Percentiles rank a stretch among this genome's conserved stretches.
Evolutionary conservation across 176 grass and related monocot species (phyloP).

Genomic region (Elymus sibiricus): DNA sequence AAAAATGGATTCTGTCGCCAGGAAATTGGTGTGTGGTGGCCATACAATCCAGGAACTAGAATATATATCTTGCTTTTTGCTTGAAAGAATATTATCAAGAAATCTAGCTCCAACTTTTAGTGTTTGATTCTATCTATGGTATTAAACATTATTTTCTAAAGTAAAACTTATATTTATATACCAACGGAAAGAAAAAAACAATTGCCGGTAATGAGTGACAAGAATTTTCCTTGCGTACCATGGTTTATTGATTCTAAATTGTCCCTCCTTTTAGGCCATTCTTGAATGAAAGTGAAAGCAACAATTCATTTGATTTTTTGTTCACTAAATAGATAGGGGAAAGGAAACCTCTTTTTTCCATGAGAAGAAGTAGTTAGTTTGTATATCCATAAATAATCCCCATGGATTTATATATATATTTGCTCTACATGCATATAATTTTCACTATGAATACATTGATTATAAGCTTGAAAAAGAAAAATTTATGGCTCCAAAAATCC

Average conservation of each 20-base stretch:
- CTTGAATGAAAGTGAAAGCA: background rate
- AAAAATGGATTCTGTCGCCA: constrained; percentile 41
- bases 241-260: background rate
- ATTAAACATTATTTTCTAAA: background rate
- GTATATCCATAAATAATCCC: background rate
- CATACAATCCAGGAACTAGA: constrained; percentile 3
- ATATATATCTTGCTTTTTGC: constrained; percentile 41
- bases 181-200: background rate
- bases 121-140: background rate
- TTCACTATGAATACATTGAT: too few species aligned
- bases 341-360: background rate
- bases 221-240: background rate
- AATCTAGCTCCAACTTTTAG: constrained; percentile 40
- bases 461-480: too few species aligned
- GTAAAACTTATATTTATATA: background rate
- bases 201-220: background rate
- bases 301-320: background rate
- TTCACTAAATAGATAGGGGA: background rate
- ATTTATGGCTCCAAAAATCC: too few species aligned
- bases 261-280: background rate
- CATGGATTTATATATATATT: too few species aligned
- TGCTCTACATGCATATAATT: too few species aligned
- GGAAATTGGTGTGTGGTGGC: background rate
- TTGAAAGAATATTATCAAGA: constrained; percentile 30
- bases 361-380: background rate